A percentile compares a stretch with the other conserved stretches of the same genome.
These are phyloP conservation scores for Gonium pectorale DNA, from an alignment of 139 green algal species.

Conservation along the genomic window DNA sequence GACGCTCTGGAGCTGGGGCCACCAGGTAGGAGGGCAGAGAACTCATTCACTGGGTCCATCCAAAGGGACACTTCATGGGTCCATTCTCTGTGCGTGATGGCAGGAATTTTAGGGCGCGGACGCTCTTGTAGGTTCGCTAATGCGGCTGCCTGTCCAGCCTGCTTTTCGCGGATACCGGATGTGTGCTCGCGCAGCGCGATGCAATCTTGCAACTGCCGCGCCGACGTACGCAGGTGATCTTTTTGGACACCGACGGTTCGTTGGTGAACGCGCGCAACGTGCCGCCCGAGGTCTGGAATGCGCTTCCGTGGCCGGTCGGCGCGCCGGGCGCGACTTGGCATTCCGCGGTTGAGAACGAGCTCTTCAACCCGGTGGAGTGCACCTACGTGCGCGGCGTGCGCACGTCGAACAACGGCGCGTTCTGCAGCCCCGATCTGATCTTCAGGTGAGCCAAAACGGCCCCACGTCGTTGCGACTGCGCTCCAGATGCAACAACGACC, in stretches of 20 bases:
- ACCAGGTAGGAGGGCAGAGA: conserved; percentile 58
- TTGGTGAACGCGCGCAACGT: conserved; percentile 56
- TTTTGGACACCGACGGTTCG: conserved; percentile 64
- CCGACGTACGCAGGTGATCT: conserved; percentile 33
- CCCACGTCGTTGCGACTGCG: no score
- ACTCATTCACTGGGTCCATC: no score
- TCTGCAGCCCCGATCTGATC: conserved; percentile 42
- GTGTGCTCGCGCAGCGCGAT: no score
- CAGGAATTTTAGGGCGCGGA: no score
- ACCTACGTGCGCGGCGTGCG: conserved; percentile 12
- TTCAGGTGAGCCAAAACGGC: conserved; percentile 55
- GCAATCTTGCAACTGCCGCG: no score
- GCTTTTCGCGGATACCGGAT: no score
- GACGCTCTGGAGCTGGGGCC: conserved; percentile 50
- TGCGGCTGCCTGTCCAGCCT: no score
- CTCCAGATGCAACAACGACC: no score
- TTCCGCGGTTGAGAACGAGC: conserved; percentile 9
- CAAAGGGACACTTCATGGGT: no score
- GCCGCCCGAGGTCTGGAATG: neutral
- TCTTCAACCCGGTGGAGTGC: conserved; percentile 43
- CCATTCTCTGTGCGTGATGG: no score
- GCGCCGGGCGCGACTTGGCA: conserved; percentile 27
- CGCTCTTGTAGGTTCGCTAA: no score
- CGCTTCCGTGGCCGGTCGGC: neutral
- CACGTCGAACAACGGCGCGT: conserved; percentile 40